Base-by-base conservation (phyloP, 108 stramenopile genomes). In the Skeletonema menzelii region DNA sequence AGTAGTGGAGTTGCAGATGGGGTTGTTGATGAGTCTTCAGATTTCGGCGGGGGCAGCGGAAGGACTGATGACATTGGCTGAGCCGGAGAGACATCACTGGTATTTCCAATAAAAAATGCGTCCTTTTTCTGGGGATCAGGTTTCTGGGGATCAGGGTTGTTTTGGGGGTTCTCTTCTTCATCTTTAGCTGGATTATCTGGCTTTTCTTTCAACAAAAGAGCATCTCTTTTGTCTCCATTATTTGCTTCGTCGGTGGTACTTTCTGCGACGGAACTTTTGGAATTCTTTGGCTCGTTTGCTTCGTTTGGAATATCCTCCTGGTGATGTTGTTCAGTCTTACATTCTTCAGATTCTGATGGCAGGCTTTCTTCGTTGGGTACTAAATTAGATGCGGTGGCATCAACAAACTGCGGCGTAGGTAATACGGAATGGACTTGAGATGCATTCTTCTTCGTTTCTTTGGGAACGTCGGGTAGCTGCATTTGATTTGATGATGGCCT, bases 401-500 rank as follows among this genome's bases (percentile, higher is more conserved):
- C 70, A 63, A 62, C 37, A 26, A 63, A 62, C 12, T 62, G 42
- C 22, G 55, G 42, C n/a, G 27, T 32, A n/a, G 35, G 12, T 35
- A 30, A 24, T 26, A 59, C 15, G 26, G 24, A 30, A 10, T 30
- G 15, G n/a, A 55, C 34, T 7, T 60, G 44, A 1, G 61, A 34
- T 5, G 28, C 47, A 37, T 47, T 30, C 13, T 40, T 47, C 10
- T 46, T 22, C 38, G 37, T 24, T 28, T 57, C 27, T 70, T 60
- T 70, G 15, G 59, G n/a, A 20, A 27, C 8, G n/a, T 55, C 67
- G 11, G 70, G 49, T 30, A 72, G 47, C 28, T 72, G 60, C 46
- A 72, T 72, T 72, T 72, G 70, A 63, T 71, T 71, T 13, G 70
- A 19, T 61, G 70, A 34, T 6, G 69, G 49, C 53, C 70, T 62